Percentiles rank a stretch among this genome's conserved stretches.
Conservation (phyloP, 148 eudicot genomes). For the Diospyros lotus region DNA sequence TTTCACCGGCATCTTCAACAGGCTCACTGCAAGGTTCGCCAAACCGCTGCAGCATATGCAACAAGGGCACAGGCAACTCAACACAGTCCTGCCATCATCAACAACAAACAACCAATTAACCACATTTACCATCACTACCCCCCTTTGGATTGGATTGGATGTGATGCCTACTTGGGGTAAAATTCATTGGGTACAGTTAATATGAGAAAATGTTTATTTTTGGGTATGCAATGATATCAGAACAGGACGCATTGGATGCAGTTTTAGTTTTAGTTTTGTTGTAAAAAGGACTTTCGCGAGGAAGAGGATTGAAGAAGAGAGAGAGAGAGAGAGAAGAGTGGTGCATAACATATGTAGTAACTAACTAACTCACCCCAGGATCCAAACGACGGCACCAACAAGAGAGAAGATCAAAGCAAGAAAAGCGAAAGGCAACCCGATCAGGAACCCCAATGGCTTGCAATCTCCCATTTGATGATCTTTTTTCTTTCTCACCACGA, state of each 20-base stretch:
- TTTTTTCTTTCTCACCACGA: neutral
- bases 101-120: neutral
- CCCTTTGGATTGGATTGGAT: too few relatives aligned
- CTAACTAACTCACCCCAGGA: conserved; percentile 19
- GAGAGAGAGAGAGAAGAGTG: neutral
- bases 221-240: too few relatives aligned
- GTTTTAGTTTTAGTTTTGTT: too few relatives aligned
- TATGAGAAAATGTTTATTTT: too few relatives aligned
- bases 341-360: neutral
- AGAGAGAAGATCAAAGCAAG: conserved; percentile 17
- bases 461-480: conserved; percentile 16
- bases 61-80: conserved; percentile 32
- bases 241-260: too few relatives aligned
- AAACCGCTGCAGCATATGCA: conserved; percentile 26
- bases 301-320: neutral
- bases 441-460: conserved; percentile 28
- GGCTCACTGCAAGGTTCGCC: conserved; percentile 18
- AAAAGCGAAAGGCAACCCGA: conserved; percentile 25
- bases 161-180: too few relatives aligned
- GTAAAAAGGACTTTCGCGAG: too few relatives aligned
- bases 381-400: conserved; percentile 27
- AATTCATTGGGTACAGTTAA: too few relatives aligned
- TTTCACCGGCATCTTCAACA: conserved; percentile 25
- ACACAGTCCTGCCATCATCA: conserved; percentile 13
- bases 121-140: too few relatives aligned